phyloP scores from a whole-genome alignment of 83 land plant species.

The Diphasiastrum complanatum region DNA sequence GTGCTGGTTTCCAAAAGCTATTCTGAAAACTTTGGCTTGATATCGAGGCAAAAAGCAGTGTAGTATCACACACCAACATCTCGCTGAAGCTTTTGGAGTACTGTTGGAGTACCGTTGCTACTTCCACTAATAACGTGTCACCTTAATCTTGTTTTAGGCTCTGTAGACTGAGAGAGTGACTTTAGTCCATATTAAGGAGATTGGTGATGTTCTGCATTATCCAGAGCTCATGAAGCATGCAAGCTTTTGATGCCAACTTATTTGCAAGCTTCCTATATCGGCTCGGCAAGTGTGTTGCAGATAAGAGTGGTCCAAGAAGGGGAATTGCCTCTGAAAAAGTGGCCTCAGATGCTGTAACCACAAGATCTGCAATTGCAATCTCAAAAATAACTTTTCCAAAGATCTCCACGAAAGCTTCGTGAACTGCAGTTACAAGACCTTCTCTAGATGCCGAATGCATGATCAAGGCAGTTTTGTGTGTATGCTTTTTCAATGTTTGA shows the following conservation, averaged over 20 bases:
- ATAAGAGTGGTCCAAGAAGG: background rate
- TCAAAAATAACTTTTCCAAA: constrained; percentile 10
- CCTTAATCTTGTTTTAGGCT: too few species aligned
- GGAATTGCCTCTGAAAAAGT: background rate
- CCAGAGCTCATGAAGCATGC: constrained; percentile 15
- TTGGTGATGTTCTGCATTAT: constrained; percentile 8
- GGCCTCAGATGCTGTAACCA: background rate
- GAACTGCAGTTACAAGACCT: constrained; percentile 7
- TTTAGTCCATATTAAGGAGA: too few species aligned
- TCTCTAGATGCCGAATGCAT: background rate
- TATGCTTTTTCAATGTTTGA: background rate
- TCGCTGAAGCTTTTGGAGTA: too few species aligned
- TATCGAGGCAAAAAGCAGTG: too few species aligned
- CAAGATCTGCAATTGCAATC: constrained; percentile 8
- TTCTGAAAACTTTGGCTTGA: too few species aligned
- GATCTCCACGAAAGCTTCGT: background rate
- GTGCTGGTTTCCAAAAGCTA: too few species aligned
- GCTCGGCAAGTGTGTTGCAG: constrained; percentile 4
- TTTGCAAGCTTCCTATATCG: background rate
- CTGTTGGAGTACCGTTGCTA: too few species aligned
- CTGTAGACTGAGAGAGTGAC: too few species aligned
- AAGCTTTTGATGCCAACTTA: constrained; percentile 1
- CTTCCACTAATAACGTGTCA: too few species aligned
- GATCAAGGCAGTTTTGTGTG: background rate
- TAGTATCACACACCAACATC: too few species aligned